Evolutionary conservation across 148 eudicot species (phyloP), one percentile per base, ranked within the genome.

Genomic region (Cornus kousa): DNA sequence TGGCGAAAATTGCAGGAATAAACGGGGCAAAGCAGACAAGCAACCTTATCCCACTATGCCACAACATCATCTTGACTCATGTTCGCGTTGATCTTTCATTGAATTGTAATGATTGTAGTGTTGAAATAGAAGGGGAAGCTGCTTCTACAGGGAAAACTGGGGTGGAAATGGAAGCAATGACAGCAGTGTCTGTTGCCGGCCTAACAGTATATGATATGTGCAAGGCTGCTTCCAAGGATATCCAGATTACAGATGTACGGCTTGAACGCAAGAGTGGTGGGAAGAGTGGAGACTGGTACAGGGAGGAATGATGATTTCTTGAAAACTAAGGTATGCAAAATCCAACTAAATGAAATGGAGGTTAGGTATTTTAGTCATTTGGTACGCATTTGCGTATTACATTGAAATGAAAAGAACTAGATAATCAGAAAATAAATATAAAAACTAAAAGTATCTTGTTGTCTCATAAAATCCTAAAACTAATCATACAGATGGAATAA

Each of bases 131-230:
- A 79, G 95, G 99, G 46, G 91, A 96, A 88, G 95, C 91, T 72
- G 82, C 91, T 74, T 89, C 91, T 14, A 92, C 87, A 7, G 98
- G 92, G 77, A 97, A 91, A 87, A 97, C 97, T 1, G 99, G 99
- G 80, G 99, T 94, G 55, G 99, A 93, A 85, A 97, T 97, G 98
- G 99, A 97, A 88, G 98, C 98, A 9, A 59, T 97, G 92, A 92
- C 95, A 33, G 97, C 95, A 12, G 97, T 94, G 60, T 84, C 90
- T 37, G 71, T 96, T 78, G 95, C 98, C 13, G 97, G 99, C 28
- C 85, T 97, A 39, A 93, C 97, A 1, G 93, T 97, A 14, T 96
- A 96, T 78, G 99, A 96, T 79, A 96, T 93, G 99, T 94, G 99
- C 88, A 96, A 96, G 82, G 98, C 99, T 83, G 94, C 91, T 75